Evolutionary conservation across 768 basidiomycete species (phyloP).

Genomic region (Mycena belliarum): DNA sequence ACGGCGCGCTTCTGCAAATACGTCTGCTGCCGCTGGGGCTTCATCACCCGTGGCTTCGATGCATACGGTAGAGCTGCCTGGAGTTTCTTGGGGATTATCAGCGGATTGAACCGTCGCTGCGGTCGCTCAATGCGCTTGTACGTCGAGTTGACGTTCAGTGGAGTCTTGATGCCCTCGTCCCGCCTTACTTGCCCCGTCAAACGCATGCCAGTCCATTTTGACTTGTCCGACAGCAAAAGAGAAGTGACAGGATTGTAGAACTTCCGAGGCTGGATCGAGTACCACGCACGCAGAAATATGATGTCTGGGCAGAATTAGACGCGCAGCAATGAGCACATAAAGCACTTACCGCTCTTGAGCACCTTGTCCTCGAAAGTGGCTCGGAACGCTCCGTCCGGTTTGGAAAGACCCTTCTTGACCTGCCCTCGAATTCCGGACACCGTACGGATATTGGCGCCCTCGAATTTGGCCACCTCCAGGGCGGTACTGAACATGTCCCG

Average conservation of each 20-base stretch:
- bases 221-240: slow-evolving; percentile 79
- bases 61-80: slow-evolving; percentile 90
- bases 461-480: slow-evolving; percentile 96
- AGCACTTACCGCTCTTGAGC: slow-evolving; percentile 82
- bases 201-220: slow-evolving; percentile 92
- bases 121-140: slow-evolving; percentile 84
- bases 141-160: slow-evolving; percentile 77
- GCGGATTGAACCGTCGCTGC: slow-evolving; percentile 85
- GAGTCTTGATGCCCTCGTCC: slow-evolving; percentile 85
- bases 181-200: slow-evolving; percentile 89
- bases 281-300: slow-evolving; percentile 95
- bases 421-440: slow-evolving; percentile 97
- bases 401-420: slow-evolving; percentile 93
- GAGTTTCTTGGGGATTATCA: slow-evolving; percentile 87
- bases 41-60: slow-evolving; percentile 85
- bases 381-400: slow-evolving; percentile 93
- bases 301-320: slow-evolving; percentile 60
- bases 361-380: slow-evolving; percentile 99
- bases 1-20: slow-evolving; percentile 95
- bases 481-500: slow-evolving; percentile 96
- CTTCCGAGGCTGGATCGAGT: slow-evolving; percentile 90
- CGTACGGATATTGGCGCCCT: slow-evolving; percentile 94
- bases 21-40: slow-evolving; percentile 71
- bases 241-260: slow-evolving; percentile 98
- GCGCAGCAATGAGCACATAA: background rate